Conservation (phyloP, 192 early-diverging fungal genomes). For the Coemansia nantahalensis region DNA sequence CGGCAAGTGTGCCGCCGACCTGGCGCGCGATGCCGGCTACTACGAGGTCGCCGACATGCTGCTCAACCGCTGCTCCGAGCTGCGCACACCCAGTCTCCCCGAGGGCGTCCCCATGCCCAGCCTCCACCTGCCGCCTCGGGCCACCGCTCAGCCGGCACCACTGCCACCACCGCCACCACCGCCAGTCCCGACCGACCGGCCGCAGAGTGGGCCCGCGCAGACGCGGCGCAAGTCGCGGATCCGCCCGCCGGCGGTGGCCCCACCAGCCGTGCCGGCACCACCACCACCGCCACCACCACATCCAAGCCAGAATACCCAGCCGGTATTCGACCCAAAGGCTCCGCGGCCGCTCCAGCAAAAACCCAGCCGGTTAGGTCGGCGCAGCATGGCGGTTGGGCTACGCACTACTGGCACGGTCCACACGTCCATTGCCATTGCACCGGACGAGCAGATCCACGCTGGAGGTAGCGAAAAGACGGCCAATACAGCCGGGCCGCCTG, state of each 20-base stretch:
- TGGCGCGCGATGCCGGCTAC: constrained; percentile 34
- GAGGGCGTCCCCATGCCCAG: constrained; percentile 25
- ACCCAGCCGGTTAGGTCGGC: constrained; percentile 5
- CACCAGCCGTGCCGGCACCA: too few species aligned
- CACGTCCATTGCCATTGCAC: too few species aligned
- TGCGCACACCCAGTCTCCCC: constrained; percentile 33
- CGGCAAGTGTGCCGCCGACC: constrained; percentile 17
- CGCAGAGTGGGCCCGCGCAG: constrained; percentile 15
- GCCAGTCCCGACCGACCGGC: constrained; percentile 2
- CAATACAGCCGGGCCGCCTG: too few species aligned
- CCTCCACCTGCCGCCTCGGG: constrained; percentile 3
- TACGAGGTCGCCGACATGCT: constrained; percentile 50
- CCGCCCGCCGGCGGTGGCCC: background rate
- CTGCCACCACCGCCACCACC: background rate
- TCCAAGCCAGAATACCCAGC: too few species aligned
- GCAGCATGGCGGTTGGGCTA: too few species aligned
- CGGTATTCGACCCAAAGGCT: constrained; percentile 1
- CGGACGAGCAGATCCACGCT: too few species aligned
- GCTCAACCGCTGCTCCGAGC: constrained; percentile 6
- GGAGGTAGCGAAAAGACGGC: too few species aligned
- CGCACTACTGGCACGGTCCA: too few species aligned
- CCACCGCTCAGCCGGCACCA: too few species aligned
- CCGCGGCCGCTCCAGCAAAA: constrained; percentile 12
- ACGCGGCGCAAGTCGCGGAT: background rate
- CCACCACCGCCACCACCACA: too few species aligned